Base-by-base conservation (phyloP, 176 grass and related monocot species). In the Zizania latifolia region DNA sequence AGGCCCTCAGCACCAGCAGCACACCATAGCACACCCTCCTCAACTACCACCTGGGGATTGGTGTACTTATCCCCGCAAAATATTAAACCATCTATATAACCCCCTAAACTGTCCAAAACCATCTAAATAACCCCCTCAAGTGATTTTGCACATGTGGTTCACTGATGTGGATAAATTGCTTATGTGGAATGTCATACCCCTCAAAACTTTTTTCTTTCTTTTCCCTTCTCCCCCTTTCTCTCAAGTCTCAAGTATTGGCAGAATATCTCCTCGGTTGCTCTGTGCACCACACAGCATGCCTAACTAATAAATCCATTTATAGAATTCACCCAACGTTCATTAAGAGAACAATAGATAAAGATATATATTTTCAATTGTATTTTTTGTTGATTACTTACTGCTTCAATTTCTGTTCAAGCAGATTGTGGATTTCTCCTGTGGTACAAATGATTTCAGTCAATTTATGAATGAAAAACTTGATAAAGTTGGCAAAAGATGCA, bases 381-480 rank as follows among this genome's bases (percentile, higher is more conserved):
- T 66, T 56, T 77, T 79, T 6, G 55, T 26, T 59, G 70, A 26
- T 85, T 4, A 33, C 19, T 76, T 11, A 58, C n/a, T 78, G 10
- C 26, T 58, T 63, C 35, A 17, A 81, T 43, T 69, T 81, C 26
- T 83, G 19, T 85, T 53, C 30, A 81, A 74, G 51, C 85, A 94
- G 92, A 88, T 94, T 50, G 92, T 90, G 58, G 92, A 94, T 79
- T 94, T 94, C 67, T 88, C 85, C 38, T 94, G 88, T 32, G 88
- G 92, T 51, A 54, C 83, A 33, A 94, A 90, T 83, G 92, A 90
- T 68, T 94, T 90, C 78, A 90, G 88, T 77, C 75, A 79, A 78
- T 72, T 81, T 36, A 94, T 94, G 92, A 90, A 94, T 78, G 85
- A 90, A 78, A 94, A 88, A 62, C 83, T 94, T 61, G 88, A 94